Evolutionary conservation across 1,284 basidiomycete genomes (phyloP).

Genomic region (Ganoderma lucidum): DNA sequence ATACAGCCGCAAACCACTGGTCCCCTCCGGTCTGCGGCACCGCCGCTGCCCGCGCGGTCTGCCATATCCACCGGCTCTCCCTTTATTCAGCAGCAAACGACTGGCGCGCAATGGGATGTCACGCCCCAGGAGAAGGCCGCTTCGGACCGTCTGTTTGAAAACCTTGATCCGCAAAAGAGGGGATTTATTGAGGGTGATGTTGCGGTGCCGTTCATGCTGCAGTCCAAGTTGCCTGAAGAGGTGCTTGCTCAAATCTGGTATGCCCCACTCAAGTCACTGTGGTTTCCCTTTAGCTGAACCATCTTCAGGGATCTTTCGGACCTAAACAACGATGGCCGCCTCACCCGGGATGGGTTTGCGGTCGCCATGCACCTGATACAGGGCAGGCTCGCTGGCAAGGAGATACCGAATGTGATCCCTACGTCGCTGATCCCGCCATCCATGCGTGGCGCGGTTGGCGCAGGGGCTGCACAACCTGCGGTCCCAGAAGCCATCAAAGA

Average conservation of each 20-base stretch:
- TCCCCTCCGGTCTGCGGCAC: constrained; percentile 55
- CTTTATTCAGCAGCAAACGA: constrained; percentile 34
- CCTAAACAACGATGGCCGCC: constrained; percentile 86
- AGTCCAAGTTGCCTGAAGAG: constrained; percentile 88
- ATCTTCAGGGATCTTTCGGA: constrained; percentile 90
- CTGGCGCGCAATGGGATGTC: constrained; percentile 79
- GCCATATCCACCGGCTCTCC: constrained; percentile 39
- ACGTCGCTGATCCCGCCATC: constrained; percentile 83
- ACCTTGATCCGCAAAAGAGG: constrained; percentile 78
- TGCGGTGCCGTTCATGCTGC: constrained; percentile 96
- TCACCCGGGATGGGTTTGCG: constrained; percentile 95
- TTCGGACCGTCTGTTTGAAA: constrained; percentile 86
- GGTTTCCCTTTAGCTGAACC: constrained; percentile 18
- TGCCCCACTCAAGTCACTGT: constrained; percentile 37
- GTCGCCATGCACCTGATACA: constrained; percentile 97
- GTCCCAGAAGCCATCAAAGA: constrained; percentile 50
- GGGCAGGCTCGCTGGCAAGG: constrained; percentile 84
- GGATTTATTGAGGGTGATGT: constrained; percentile 94
- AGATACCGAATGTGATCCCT: constrained; percentile 81
- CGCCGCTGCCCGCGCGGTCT: constrained; percentile 53
- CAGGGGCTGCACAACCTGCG: constrained; percentile 44
- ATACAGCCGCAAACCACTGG: constrained; percentile 55
- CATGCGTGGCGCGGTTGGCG: constrained; percentile 53
- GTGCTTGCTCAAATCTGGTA: constrained; percentile 93
- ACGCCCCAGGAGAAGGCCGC: constrained; percentile 83